Evolutionary conservation across 257 asterid species (phyloP), one percentile per base, ranked within the genome.

Genomic region (Solanum tacnaense): DNA sequence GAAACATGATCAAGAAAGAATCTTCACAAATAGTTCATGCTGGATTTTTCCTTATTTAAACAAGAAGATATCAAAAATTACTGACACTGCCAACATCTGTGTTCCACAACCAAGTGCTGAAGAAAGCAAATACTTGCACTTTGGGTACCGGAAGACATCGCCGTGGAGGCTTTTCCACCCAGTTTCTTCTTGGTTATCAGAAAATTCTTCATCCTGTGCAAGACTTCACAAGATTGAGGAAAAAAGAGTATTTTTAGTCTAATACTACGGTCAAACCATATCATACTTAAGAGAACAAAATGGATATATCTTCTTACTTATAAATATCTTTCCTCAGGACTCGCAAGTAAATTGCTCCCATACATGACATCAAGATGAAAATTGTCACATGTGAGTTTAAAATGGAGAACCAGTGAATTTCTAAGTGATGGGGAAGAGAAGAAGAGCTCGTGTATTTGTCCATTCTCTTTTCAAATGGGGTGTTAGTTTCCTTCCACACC

Each of bases 91-190:
- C 60, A 86, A 86, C 82, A 89, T 39, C 84, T 89, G 90, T 35
- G 90, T 86, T 58, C 90, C 91, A 89, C 67, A 79, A 52, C 89
- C 91, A 89, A 89, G 87, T 12, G 86, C 84, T 29, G 91, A 87
- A 29, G 91, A 88, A 56, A 89, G 84, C 71, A 89, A 49, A 34
- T 86, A 82, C 75, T 86, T 86, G 85, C 49, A 62, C 81, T 89
- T 68, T 76, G 91, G 91, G 68, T 70, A 89, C 72, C 91, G 73
- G 68, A 89, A 89, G 21, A 86, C 91, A 89, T 89, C 91, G 71
- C 91, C 89, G 39, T 89, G 91, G 84, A 89, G 87, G 78, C 87
- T 79, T 35, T 89, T 86, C 90, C 44, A 38, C 44, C 44, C 44
- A 38, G 44, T 38, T 38, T 38, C 44, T 38, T 38, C 44, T 38